These are phyloP conservation scores for Pilobolus umbonatus DNA, from an alignment of 192 early-diverging fungal genomes.

Conservation along the genomic window DNA sequence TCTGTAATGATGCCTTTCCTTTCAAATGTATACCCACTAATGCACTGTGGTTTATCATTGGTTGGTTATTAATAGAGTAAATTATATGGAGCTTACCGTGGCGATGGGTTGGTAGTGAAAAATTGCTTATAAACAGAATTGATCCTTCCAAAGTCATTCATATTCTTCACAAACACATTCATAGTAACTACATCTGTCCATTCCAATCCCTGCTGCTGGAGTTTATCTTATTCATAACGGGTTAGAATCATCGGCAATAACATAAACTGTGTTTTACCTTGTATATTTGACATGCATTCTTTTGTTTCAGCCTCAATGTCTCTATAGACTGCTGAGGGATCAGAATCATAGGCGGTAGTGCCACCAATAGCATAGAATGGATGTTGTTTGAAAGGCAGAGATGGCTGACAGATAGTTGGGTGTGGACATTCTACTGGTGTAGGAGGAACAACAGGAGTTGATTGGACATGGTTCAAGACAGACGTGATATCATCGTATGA, in stretches of 20 bases:
- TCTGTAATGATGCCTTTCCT: slow-evolving; percentile 46
- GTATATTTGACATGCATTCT: slow-evolving; percentile 38
- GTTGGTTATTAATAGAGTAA: neutral
- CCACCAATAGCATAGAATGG: slow-evolving; percentile 34
- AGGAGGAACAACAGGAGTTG: neutral
- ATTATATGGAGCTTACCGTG: slow-evolving; percentile 43
- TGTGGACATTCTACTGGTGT: neutral
- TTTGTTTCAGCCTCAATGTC: slow-evolving; percentile 46
- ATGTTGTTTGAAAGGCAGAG: neutral
- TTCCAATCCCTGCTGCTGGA: slow-evolving; percentile 33
- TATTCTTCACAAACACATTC: slow-evolving; percentile 62
- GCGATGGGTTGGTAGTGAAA: slow-evolving; percentile 69
- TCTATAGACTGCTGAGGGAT: neutral
- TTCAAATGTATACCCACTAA: slow-evolving; percentile 51
- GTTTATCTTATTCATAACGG: slow-evolving; percentile 26
- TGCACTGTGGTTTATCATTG: slow-evolving; percentile 41
- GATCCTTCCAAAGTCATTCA: slow-evolving; percentile 58
- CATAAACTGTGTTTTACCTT: slow-evolving; percentile 17
- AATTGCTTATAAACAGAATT: slow-evolving; percentile 64
- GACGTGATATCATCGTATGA: slow-evolving; percentile 12
- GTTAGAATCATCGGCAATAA: neutral
- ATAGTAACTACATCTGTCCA: slow-evolving; percentile 62
- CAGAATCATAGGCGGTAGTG: slow-evolving; percentile 38
- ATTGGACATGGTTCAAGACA: neutral
- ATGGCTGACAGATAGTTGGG: neutral